A percentile compares a stretch with the other conserved stretches of the same genome.
These are phyloP conservation scores for Obba rivulosa DNA, from an alignment of 768 basidiomycete genomes.

Conservation along the genomic window DNA sequence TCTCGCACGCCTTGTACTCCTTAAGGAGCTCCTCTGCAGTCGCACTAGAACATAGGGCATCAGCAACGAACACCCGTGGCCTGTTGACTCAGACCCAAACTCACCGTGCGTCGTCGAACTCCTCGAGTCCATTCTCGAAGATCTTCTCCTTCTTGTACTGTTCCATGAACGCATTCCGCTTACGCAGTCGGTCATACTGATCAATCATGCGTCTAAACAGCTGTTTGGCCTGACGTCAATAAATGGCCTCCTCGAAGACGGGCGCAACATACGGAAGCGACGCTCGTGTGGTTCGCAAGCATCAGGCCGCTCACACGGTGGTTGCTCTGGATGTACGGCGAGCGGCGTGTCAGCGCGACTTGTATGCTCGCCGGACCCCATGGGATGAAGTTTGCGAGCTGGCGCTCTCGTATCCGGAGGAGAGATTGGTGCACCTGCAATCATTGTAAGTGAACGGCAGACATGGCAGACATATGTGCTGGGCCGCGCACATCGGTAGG, in stretches of 20 bases:
- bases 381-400: slow-evolving; percentile 96
- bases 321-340: slow-evolving; percentile 81
- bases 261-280: slow-evolving; percentile 69
- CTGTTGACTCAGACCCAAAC: slow-evolving; percentile 8
- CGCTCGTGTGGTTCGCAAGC: slow-evolving; percentile 99
- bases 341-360: slow-evolving; percentile 88
- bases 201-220: slow-evolving; percentile 94
- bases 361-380: slow-evolving; percentile 99
- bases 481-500: slow-evolving; percentile 77
- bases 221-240: slow-evolving; percentile 33
- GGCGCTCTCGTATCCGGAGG: slow-evolving; percentile 92
- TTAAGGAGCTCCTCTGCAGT: slow-evolving; percentile 84
- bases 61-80: background rate
- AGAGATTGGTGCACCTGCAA: slow-evolving; percentile 92
- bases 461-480: slow-evolving; percentile 3
- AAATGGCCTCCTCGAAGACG: too few species aligned
- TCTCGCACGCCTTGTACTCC: slow-evolving; percentile 96
- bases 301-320: slow-evolving; percentile 97
- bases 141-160: slow-evolving; percentile 97
- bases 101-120: slow-evolving; percentile 96
- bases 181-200: slow-evolving; percentile 85
- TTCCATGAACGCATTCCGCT: slow-evolving; percentile 91
- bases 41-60: slow-evolving; percentile 42
- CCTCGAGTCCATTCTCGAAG: slow-evolving; percentile 89
- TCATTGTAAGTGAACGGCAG: background rate